phyloP scores from a whole-genome alignment of 2,329 filamentous ascomycete genomes.

The Paecilomyces dactylethromorphus region DNA sequence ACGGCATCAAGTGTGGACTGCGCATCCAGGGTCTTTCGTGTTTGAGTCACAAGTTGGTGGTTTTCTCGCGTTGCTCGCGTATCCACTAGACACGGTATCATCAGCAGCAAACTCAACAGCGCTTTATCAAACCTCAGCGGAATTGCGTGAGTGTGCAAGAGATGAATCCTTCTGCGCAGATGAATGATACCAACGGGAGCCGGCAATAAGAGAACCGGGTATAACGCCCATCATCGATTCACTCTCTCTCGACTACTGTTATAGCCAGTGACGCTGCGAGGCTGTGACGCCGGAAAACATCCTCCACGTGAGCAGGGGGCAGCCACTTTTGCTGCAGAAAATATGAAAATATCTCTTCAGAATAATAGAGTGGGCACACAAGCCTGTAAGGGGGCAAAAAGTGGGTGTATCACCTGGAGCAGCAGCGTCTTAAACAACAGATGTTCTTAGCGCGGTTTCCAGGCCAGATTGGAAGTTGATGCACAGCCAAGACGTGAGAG shows the following conservation, averaged over 20 bases:
- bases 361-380: neutral
- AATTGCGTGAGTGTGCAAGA: neutral
- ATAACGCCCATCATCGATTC: neutral
- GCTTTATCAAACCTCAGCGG: neutral
- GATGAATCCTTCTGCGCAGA: neutral
- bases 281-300: neutral
- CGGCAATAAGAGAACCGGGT: neutral
- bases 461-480: neutral
- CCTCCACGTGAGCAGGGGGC: neutral
- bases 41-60: neutral
- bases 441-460: neutral
- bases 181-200: neutral
- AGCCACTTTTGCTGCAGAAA: neutral
- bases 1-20: neutral
- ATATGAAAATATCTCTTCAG: neutral
- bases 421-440: neutral
- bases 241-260: neutral
- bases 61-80: neutral
- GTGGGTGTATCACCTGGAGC: neutral
- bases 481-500: neutral
- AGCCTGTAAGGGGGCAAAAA: neutral
- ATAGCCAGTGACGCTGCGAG: neutral
- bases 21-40: neutral
- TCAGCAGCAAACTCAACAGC: neutral
- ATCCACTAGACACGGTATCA: neutral